Evolutionary conservation across 495 filamentous ascomycete genomes (phyloP), one percentile per base, ranked within the genome.

Genomic region (Trichoderma erinaceum): DNA sequence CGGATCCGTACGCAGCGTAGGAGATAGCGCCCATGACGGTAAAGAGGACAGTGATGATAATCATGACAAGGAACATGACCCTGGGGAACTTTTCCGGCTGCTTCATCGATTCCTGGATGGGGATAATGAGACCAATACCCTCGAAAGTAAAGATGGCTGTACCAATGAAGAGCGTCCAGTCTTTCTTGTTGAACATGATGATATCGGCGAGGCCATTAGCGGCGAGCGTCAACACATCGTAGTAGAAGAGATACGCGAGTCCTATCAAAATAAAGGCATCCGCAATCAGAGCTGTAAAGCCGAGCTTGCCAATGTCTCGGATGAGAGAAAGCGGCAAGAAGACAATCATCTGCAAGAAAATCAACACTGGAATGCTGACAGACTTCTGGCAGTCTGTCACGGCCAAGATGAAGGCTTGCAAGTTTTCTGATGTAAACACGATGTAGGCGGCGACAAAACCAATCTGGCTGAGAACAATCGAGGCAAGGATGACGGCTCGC

Each of bases 61-160:
- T 84, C 95, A 98, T 98, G 67, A 97, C 91, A 67, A 83, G 84
- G 41, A 85, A 91, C 65, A 99, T 86, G 43, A 99, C 91, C 67
- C 82, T 84, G 27, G 93, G 92, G 74, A 99, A 97, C 73, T 96
- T 92, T 65, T 87, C 82, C 1, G 92, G 95, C 63, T 91, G 81
- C 73, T 87, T 89, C 95, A 99, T 99, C 3, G 93, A 95, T 74
- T 95, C 92, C 78, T 99, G 96, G 68, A 99, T 98, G 3, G 95
- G 95, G 68, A 99, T 97, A 78, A 99, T 97, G n/a, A 99, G 85
- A 23, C 95, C 95, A 70, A 99, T 93, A 23, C 95, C 95, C 74
- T 99, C 95, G 71, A 97, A 99, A 6, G 95, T 99, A 81, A 99
- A 99, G 71, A 99, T 97, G 23, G 95, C 96, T 10, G 95, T 98